Evolutionary conservation across 2,329 filamentous ascomycete species (phyloP).

Genomic region (Beauveria sp.): DNA sequence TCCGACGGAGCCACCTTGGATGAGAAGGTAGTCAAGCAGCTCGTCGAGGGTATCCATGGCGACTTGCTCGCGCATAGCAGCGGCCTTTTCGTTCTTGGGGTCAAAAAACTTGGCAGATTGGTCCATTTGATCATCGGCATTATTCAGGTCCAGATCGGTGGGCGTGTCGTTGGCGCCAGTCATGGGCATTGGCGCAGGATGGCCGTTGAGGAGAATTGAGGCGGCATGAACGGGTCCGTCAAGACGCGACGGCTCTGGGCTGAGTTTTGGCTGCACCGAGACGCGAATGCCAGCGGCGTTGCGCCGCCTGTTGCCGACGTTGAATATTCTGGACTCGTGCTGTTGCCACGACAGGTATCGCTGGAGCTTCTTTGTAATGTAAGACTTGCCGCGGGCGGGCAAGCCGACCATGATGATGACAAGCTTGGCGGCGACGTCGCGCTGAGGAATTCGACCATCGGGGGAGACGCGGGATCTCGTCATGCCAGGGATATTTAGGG

Average conservation of each 20-base stretch:
- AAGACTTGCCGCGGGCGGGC: conserved; percentile 92
- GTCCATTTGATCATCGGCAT: conserved; percentile 43
- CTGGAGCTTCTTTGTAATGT: conserved; percentile 97
- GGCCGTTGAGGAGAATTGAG: conserved; percentile 50
- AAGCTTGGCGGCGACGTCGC: conserved; percentile 92
- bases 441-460: conserved; percentile 85
- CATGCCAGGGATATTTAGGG: conserved; percentile 92
- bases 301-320: conserved; percentile 85
- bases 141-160: conserved; percentile 29
- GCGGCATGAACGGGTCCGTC: conserved; percentile 46
- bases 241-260: conserved; percentile 28
- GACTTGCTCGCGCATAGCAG: conserved; percentile 80
- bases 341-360: conserved; percentile 96
- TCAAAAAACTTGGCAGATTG: conserved; percentile 94
- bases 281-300: conserved; percentile 58
- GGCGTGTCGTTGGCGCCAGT: conserved; percentile 28
- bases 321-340: conserved; percentile 93
- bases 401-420: conserved; percentile 98
- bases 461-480: conserved; percentile 93
- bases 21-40: conserved; percentile 79
- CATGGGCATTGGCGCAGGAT: conserved; percentile 28
- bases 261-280: conserved; percentile 25
- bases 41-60: conserved; percentile 91
- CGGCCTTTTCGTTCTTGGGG: conserved; percentile 73
- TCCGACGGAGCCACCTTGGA: conserved; percentile 77